Evolutionary conservation across 106 monocot species (phyloP).

Genomic region (Dendrobium huoshanense): DNA sequence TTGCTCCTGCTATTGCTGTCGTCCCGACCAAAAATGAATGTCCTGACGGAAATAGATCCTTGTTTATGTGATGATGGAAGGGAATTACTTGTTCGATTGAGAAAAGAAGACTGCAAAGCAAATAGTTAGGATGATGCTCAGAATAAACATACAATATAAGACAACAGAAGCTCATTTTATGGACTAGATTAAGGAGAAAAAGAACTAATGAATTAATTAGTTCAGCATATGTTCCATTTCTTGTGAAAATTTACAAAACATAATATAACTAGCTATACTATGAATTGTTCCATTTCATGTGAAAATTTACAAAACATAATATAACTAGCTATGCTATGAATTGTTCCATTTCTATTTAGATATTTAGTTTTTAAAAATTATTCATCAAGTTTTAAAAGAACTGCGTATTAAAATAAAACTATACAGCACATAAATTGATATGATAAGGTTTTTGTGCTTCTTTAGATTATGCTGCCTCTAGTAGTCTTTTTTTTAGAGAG

Average conservation of each 20-base stretch:
- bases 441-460: not conserved
- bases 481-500: too few relatives aligned
- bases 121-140: not conserved
- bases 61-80: conserved; percentile 51
- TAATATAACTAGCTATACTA: not conserved
- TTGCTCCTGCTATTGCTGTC: conserved; percentile 80
- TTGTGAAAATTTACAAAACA: too few relatives aligned
- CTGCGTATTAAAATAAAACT: not conserved
- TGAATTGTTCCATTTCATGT: too few relatives aligned
- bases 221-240: too few relatives aligned
- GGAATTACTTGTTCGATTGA: conserved; percentile 63
- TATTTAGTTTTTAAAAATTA: too few relatives aligned
- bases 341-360: too few relatives aligned
- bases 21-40: conserved; percentile 91
- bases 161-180: too few relatives aligned
- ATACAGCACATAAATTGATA: not conserved
- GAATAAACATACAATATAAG: not conserved
- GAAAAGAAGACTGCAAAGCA: conserved; percentile 74
- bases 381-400: too few relatives aligned
- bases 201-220: too few relatives aligned
- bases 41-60: conserved; percentile 24
- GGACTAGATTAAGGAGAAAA: too few relatives aligned
- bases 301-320: too few relatives aligned
- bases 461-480: not conserved
- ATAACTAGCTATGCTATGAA: not conserved